Conservation (phyloP, 495 filamentous ascomycete species). For the Xylaria castorea region DNA sequence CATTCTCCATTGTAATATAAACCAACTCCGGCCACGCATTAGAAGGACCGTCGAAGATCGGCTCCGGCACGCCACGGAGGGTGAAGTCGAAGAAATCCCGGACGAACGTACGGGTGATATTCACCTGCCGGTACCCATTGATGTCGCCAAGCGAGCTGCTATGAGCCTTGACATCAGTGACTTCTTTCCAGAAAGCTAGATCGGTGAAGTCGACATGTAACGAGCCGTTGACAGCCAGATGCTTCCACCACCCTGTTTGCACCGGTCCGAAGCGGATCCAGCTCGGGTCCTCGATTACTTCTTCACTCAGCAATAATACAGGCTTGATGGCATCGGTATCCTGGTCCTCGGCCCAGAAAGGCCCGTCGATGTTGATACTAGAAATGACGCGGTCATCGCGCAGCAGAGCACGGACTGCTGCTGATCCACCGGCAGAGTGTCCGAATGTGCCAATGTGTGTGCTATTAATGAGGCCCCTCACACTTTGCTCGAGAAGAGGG, state of each 20-base stretch:
- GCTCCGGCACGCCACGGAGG: constrained; percentile 18
- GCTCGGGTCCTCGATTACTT: not conserved
- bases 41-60: constrained; percentile 28
- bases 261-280: constrained; percentile 26
- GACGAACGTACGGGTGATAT: constrained; percentile 34
- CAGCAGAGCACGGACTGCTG: not conserved
- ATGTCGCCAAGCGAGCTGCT: constrained; percentile 26
- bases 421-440: constrained; percentile 55
- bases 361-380: constrained; percentile 57
- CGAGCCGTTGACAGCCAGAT: constrained; percentile 32
- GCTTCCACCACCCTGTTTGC: constrained; percentile 32
- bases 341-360: constrained; percentile 30
- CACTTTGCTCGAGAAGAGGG: not conserved
- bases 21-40: constrained; percentile 33
- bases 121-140: constrained; percentile 27
- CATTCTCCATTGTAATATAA: no score
- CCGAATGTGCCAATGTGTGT: constrained; percentile 48
- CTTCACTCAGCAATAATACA: constrained; percentile 18
- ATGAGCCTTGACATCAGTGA: not conserved
- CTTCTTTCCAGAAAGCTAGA: constrained; percentile 34
- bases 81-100: constrained; percentile 43
- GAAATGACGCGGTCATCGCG: constrained; percentile 11
- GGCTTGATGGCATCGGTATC: constrained; percentile 29
- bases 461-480: constrained; percentile 34
- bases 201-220: constrained; percentile 45